These are phyloP conservation scores for Rhododendron mucronatum DNA, from an alignment of 148 eudicot species.

Conservation along the genomic window DNA sequence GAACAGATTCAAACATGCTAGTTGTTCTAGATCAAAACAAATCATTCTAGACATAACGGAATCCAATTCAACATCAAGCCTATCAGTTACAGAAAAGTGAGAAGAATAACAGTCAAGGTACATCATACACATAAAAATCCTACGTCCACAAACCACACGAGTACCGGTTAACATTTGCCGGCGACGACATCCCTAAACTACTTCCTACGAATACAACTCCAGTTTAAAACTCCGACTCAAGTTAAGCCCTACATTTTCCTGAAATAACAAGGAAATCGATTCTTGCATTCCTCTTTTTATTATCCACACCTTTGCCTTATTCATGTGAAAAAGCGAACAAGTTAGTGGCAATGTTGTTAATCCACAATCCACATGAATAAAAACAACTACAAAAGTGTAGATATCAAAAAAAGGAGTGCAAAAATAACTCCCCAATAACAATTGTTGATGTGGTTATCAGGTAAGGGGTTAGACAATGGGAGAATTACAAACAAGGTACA, in stretches of 20 bases:
- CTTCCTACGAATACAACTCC: conserved; percentile 9
- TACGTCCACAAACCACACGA: conserved; percentile 12
- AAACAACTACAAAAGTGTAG: background rate
- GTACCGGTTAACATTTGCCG: background rate
- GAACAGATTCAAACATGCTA: background rate
- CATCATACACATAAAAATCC: conserved; percentile 9
- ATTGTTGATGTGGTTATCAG: background rate
- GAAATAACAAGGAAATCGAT: background rate
- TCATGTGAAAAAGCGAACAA: background rate
- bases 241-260: conserved; percentile 9
- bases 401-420: background rate
- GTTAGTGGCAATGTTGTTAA: background rate
- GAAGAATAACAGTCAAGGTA: conserved; percentile 10
- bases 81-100: conserved; percentile 6
- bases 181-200: conserved; percentile 12
- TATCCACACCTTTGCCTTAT: background rate
- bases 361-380: background rate
- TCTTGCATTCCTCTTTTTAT: background rate
- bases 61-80: background rate
- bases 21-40: background rate
- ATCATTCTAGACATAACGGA: background rate
- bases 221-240: background rate
- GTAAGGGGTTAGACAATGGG: conserved; percentile 15
- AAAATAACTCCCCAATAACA: background rate
- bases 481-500: conserved; percentile 8